A percentile compares a stretch with the other conserved stretches of the same genome.
Conservation (phyloP, 2,329 filamentous ascomycete genomes). For the Lecanicillium sp. region DNA sequence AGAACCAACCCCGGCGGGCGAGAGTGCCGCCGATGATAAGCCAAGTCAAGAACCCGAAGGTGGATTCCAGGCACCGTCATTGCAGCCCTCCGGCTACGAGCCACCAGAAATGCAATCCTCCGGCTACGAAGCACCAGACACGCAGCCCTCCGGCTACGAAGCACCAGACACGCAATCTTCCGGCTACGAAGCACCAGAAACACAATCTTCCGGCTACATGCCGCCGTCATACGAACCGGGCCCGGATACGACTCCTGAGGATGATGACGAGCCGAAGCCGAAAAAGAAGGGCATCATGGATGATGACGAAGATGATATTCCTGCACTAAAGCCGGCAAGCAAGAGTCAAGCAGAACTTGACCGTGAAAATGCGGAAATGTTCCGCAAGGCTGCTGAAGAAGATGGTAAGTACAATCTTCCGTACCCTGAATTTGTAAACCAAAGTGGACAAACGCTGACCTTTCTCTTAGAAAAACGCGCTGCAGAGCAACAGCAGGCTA, state of each 20-base stretch:
- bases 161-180: constrained; percentile 10
- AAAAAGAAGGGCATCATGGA: constrained; percentile 78
- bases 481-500: constrained; percentile 35
- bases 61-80: constrained; percentile 3
- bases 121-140: constrained; percentile 1
- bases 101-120: not conserved
- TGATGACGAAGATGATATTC: constrained; percentile 68
- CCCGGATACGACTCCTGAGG: constrained; percentile 30
- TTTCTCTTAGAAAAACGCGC: constrained; percentile 49
- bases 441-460: constrained; percentile 12
- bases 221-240: constrained; percentile 50
- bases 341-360: constrained; percentile 63
- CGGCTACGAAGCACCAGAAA: constrained; percentile 54
- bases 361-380: constrained; percentile 73
- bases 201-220: constrained; percentile 50
- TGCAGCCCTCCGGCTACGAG: constrained; percentile 5
- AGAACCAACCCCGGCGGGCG: constrained; percentile 12
- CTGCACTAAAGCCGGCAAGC: constrained; percentile 38
- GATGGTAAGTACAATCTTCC: constrained; percentile 25
- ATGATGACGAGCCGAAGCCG: constrained; percentile 44
- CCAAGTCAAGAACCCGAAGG: not conserved
- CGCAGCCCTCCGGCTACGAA: constrained; percentile 1
- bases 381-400: constrained; percentile 74
- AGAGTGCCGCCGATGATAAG: constrained; percentile 10
- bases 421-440: too few species aligned